Evolutionary conservation across 345 rosid genomes (phyloP), one percentile per base, ranked within the genome.

Genomic region (Mercurialis annua): DNA sequence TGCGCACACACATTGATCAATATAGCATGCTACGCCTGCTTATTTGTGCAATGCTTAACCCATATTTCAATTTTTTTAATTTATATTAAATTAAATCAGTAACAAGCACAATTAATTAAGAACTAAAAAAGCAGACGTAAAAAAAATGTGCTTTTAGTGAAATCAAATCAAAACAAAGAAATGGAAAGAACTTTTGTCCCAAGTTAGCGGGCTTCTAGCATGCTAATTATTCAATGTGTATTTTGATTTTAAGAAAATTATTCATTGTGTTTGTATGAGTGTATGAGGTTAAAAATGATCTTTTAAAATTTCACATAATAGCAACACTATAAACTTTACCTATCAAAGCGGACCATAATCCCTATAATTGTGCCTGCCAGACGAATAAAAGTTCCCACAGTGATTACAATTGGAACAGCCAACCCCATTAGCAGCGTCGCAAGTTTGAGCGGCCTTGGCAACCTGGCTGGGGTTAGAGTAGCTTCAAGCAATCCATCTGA

Each of bases 401-500:
- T 85, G 67, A 87, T 71, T 76, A 89, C 47, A 75, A 91, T 42
- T 47, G 99, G 99, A 36, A 82, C 68, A 49, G 84, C 82, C 83
- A 94, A 67, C 66, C 96, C 90, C 34, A 86, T 67, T 44, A 85
- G 68, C 48, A 94, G 86, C 24, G 99, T 94, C 52, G 90, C 96
- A 70, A 87, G 91, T 85, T 91, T 94, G 66, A 94, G 96, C 15
- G 96, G 97, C 83, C 77, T 91, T 18, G 99, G 97, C 42, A 82
- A 71, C 63, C 97, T 87, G 29, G 77, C 73, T 38, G 95, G 99
- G 59, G 97, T 70, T 71, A 94, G 76, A 80, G 97, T 91, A 48
- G 99, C 96, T 82, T 94, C 99, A 34, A 94, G 83, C 78, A 86
- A 80, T 68, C 97, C 99, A 83, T 94, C 99, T 94, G 83, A 27